These are phyloP conservation scores for Arachis hypogaea DNA, from an alignment of 306 rosid species.

Conservation along the genomic window DNA sequence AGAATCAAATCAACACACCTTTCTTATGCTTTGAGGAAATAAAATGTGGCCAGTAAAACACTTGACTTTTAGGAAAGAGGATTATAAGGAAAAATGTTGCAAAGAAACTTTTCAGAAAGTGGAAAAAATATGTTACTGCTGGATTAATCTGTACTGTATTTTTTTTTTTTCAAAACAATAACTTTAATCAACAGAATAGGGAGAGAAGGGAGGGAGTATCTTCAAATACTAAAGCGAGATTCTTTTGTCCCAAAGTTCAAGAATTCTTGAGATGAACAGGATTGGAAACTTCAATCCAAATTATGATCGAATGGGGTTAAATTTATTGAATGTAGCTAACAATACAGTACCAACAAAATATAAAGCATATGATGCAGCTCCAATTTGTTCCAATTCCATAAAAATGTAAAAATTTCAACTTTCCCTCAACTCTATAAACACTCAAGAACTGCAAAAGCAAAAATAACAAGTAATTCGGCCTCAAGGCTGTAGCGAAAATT, in stretches of 20 bases:
- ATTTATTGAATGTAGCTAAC: constrained; percentile 6
- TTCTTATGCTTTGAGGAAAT: neutral
- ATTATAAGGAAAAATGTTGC: neutral
- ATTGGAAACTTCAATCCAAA: constrained; percentile 3
- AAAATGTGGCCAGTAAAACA: neutral
- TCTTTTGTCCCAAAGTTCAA: constrained; percentile 10
- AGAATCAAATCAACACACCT: neutral
- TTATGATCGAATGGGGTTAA: neutral
- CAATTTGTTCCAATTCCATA: neutral
- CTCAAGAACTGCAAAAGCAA: neutral
- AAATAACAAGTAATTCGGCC: neutral
- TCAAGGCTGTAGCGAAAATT: neutral
- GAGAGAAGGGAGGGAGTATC: constrained; percentile 4
- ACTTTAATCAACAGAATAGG: constrained; percentile 17
- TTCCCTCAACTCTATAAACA: neutral
- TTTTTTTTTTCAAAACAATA: neutral
- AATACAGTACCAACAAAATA: neutral
- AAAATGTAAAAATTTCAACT: neutral
- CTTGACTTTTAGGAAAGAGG: neutral
- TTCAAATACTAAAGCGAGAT: constrained; percentile 19
- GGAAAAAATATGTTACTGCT: neutral
- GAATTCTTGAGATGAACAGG: constrained; percentile 2
- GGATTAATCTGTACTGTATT: neutral
- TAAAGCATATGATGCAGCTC: neutral
- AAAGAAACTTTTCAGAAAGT: neutral